Base-by-base conservation (phyloP, 2,329 filamentous ascomycete genomes). In the Claviceps sp. region DNA sequence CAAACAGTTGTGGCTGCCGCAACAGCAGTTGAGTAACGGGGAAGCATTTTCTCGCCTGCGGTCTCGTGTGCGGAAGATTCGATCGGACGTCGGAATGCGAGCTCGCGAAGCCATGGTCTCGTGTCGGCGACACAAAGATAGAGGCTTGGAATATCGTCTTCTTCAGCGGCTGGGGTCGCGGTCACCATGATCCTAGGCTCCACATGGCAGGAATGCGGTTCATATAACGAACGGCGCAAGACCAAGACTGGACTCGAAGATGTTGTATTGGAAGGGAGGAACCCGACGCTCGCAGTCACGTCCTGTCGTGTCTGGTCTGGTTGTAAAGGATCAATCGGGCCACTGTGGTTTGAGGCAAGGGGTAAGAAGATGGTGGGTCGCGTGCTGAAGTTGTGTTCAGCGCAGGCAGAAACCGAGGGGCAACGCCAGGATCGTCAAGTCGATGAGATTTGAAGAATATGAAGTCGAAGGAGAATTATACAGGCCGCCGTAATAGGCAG, bases 1-100 rank as follows among this genome's bases (percentile, higher is more conserved):
- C 59, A 82, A 78, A 68, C 91, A 97, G 61, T 88, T 82, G 56
- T 74, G 65, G 58, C 81, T 82, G 52, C 89, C 90, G 71, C 91
- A 98, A 71, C 91, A 98, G 75, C 93, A 97, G 49, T 70, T 72
- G 56, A 81, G 63, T 18, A 70, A 59, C 44, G 68, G 62, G 50
- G 63, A 51, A 46, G 58, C 55, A 43, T 50, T 45, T 48, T 63
- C 57, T 43, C 62, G 59, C 40, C 51, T 53, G 53, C 56, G 56
- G 41, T 54, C 53, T 46, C 53, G 51, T 49, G 56, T 61, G 56
- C 59, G 62, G 59, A 45, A 24, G 49, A 53, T 57, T 48, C 54
- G 57, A 52, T 56, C 52, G 50, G 51, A 50, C n/a, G 37, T 54
- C 16, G 45, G 41, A 16, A 9, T 40, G 47, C 48, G 37, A 47